Conservation (phyloP, 2,329 filamentous ascomycete species). For the Rutstroemia sp. region DNA sequence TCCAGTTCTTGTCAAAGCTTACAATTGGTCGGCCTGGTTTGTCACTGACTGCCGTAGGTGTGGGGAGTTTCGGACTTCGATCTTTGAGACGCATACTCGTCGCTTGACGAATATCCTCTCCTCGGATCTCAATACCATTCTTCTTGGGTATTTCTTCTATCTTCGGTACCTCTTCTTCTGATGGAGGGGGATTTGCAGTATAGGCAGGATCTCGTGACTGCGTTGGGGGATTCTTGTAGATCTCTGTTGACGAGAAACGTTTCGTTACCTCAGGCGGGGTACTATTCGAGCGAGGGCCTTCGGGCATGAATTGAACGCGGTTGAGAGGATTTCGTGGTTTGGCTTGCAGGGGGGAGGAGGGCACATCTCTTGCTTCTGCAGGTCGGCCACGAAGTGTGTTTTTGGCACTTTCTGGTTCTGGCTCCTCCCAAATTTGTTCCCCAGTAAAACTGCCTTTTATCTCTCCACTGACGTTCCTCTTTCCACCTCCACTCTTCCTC, state of each 20-base stretch:
- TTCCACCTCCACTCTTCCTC: constrained; percentile 20
- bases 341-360: constrained; percentile 43
- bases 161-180: constrained; percentile 28
- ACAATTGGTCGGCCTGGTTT: constrained; percentile 88
- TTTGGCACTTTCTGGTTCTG: constrained; percentile 40
- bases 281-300: constrained; percentile 36
- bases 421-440: constrained; percentile 86
- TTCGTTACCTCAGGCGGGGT: constrained; percentile 35
- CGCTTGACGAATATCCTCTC: constrained; percentile 81
- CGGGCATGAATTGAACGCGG: constrained; percentile 44
- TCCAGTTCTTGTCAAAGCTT: constrained; percentile 87
- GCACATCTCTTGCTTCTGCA: constrained; percentile 26
- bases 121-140: constrained; percentile 74
- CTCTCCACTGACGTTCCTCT: constrained; percentile 64
- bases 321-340: constrained; percentile 60
- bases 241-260: constrained; percentile 52
- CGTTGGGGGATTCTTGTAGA: constrained; percentile 74
- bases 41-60: constrained; percentile 85
- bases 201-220: constrained; percentile 79
- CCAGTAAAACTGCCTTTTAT: constrained; percentile 57
- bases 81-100: constrained; percentile 86
- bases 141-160: constrained; percentile 38
- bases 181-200: constrained; percentile 50
- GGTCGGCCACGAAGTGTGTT: constrained; percentile 15
- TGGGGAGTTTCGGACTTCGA: constrained; percentile 78